A percentile compares a stretch with the other conserved stretches of the same genome.
These are phyloP conservation scores for Cajanus cajan DNA, from an alignment of 306 rosid genomes.

Conservation along the genomic window DNA sequence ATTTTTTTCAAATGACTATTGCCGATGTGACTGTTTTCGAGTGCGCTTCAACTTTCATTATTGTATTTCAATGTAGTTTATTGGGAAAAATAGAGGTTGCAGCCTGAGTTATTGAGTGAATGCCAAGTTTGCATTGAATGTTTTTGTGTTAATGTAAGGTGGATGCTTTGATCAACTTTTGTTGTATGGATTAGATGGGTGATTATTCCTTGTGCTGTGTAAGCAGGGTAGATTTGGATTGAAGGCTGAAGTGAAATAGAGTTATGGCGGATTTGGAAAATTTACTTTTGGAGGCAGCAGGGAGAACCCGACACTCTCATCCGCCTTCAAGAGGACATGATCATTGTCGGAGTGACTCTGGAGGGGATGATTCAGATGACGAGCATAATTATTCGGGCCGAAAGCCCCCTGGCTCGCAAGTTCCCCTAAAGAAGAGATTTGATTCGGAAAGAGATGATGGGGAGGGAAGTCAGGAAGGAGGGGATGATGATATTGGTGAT, in stretches of 20 bases:
- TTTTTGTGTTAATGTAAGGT: not conserved
- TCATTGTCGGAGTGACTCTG: constrained; percentile 74
- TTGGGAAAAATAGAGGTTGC: not conserved
- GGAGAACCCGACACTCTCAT: constrained; percentile 63
- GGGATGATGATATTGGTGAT: constrained; percentile 46
- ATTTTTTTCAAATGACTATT: not conserved
- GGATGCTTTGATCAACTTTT: not conserved
- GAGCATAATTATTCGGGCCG: constrained; percentile 51
- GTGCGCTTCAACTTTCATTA: not conserved
- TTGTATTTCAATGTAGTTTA: not conserved
- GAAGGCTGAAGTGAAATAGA: not conserved
- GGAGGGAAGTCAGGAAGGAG: constrained; percentile 65
- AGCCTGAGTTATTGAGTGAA: not conserved
- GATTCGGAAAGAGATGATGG: constrained; percentile 68
- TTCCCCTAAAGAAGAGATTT: constrained; percentile 83
- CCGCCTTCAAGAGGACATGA: constrained; percentile 60
- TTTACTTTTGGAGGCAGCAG: constrained; percentile 91
- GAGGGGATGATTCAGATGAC: constrained; percentile 73
- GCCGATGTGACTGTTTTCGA: not conserved
- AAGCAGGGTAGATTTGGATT: constrained; percentile 20
- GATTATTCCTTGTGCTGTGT: not conserved
- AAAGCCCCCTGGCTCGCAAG: constrained; percentile 64
- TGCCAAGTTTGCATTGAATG: not conserved
- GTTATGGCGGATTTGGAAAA: constrained; percentile 85
- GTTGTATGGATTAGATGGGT: not conserved